phyloP scores from a whole-genome alignment of 495 filamentous ascomycete genomes.

The Thozetella sp. region DNA sequence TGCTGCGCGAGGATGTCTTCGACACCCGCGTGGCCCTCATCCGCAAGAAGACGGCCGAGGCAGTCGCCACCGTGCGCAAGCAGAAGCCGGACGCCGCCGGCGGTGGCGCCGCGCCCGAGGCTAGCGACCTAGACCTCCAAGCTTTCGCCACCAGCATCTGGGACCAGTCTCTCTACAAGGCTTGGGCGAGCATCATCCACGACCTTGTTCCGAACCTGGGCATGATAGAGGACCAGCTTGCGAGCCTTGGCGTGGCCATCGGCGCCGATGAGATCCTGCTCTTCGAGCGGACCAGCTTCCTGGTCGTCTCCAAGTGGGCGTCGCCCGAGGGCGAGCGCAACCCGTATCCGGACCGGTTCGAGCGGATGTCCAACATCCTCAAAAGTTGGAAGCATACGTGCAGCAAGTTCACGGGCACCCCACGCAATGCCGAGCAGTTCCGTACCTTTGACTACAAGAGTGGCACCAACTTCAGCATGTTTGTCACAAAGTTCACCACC shows the following conservation, averaged over 20 bases:
- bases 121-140: slow-evolving; percentile 62
- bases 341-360: slow-evolving; percentile 88
- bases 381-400: slow-evolving; percentile 91
- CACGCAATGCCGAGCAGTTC: slow-evolving; percentile 59
- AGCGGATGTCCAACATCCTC: slow-evolving; percentile 93
- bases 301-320: slow-evolving; percentile 86
- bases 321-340: slow-evolving; percentile 73
- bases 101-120: not conserved
- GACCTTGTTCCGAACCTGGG: slow-evolving; percentile 90
- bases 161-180: slow-evolving; percentile 98
- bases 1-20: slow-evolving; percentile 77
- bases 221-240: slow-evolving; percentile 84
- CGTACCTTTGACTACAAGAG: slow-evolving; percentile 56
- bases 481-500: slow-evolving; percentile 88
- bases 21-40: slow-evolving; percentile 76
- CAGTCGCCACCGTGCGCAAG: slow-evolving; percentile 44
- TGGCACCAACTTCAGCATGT: slow-evolving; percentile 76
- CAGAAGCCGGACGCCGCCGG: slow-evolving; percentile 18
- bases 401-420: slow-evolving; percentile 49
- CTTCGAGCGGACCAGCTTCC: slow-evolving; percentile 94
- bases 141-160: slow-evolving; percentile 95
- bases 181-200: slow-evolving; percentile 97
- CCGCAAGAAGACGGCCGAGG: slow-evolving; percentile 71
- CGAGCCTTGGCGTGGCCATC: slow-evolving; percentile 75
- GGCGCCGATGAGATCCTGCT: slow-evolving; percentile 93